Evolutionary conservation across 768 basidiomycete genomes (phyloP), one percentile per base, ranked within the genome.

Genomic region (Amanita subjunquillea): DNA sequence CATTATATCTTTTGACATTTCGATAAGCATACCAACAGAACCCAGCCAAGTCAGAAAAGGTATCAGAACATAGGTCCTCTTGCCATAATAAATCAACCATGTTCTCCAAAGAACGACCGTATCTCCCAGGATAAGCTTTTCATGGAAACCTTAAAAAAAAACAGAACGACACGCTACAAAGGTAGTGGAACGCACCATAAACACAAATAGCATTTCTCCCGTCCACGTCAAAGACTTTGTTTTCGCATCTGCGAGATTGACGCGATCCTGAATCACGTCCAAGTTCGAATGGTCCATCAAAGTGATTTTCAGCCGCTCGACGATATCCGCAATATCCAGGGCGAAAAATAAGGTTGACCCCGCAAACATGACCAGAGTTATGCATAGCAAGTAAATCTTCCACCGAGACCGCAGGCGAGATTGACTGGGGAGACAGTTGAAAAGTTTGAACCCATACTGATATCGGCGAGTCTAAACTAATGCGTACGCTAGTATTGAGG

Each of bases 91-190:
- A 2, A 67, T 41, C 2, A 54, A 54, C 61, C 61, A 63, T 10
- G 64, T 64, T 51, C 65, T 56, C 65, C 65, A 67, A 22, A 67
- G 54, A 17, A 67, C 65, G 12, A 65, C 61, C 5, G 59, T 58
- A 50, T 67, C 65, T 15, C 65, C 64, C 5, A 64, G 57, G 36
- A 62, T 62, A 7, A 67, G 47, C 64, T 67, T 25, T n/a, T 30
- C n/a, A 30, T 34, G 7, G 29, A 34, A 29, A 30, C n/a, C 6
- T 17, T 4, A 15, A 25, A 17, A 17, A n/a, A 17, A 37, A 20
- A 37, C 48, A 53, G 34, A 34, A 34, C 25, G 27, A 8, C n/a
- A 45, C 3, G 30, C 7, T n/a, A 13, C 13, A 27, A 30, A 46
- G 6, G 13, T 25, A 29, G 2, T 30, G 7, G 17, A 30, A 29